A percentile compares a stretch with the other conserved stretches of the same genome.
These are phyloP conservation scores for Hippophae gyantsensis DNA, from an alignment of 306 rosid species.

Conservation along the genomic window DNA sequence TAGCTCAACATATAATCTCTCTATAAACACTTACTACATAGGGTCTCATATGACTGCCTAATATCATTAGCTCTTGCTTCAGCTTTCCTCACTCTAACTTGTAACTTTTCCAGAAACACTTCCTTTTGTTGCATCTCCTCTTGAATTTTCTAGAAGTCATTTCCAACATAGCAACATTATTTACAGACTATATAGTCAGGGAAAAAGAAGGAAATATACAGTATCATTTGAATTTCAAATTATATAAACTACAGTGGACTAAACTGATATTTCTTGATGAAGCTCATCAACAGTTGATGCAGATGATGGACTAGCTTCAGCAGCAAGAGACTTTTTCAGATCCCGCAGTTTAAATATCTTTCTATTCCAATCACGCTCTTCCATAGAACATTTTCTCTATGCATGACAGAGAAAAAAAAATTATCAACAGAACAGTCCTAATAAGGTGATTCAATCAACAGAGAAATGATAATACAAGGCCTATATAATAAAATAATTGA, in stretches of 20 bases:
- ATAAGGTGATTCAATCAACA: neutral
- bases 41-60: conserved; percentile 49
- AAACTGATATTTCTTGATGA: conserved; percentile 58
- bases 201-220: no score
- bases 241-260: conserved; percentile 22
- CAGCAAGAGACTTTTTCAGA: conserved; percentile 28
- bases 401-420: conserved; percentile 6
- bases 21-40: conserved; percentile 44
- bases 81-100: conserved; percentile 40
- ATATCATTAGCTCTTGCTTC: conserved; percentile 40
- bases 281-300: conserved; percentile 63
- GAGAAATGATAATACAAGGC: neutral
- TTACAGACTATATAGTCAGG: neutral
- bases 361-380: conserved; percentile 27
- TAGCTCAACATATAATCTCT: conserved; percentile 1
- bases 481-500: neutral
- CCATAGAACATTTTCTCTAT: conserved; percentile 43
- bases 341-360: conserved; percentile 51
- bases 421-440: neutral
- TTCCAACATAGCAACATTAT: conserved; percentile 12
- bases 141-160: conserved; percentile 39
- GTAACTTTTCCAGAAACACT: conserved; percentile 28
- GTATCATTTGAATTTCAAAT: conserved; percentile 8
- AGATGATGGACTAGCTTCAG: conserved; percentile 40
- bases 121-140: conserved; percentile 37